Evolutionary conservation across 2,329 filamentous ascomycete species (phyloP), one percentile per base, ranked within the genome.

Genomic region (Phaeophleospora eucalypticola): DNA sequence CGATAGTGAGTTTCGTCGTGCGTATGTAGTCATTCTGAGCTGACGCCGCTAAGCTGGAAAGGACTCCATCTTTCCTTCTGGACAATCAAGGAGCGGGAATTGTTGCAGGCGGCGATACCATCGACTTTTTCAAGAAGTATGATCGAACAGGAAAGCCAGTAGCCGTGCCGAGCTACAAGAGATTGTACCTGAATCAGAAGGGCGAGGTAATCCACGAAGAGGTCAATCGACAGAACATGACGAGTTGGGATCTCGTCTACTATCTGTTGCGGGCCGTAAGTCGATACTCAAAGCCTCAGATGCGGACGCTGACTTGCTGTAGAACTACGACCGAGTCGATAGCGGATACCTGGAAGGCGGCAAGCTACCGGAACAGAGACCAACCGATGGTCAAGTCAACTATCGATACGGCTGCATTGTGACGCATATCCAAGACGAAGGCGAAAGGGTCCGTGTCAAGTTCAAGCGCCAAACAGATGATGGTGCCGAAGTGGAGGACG

Each of bases 61-160:
- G 73, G 12, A 71, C 69, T 40, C 61, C 67, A 1, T 61, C 58
- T 4, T 57, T 58, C 38, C 53, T 74, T n/a, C 59, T 75, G 2
- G 70, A 73, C 45, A 69, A 73, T 49, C 71, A 74, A 56, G 71
- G 71, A 3, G 72, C 72, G 2, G 71, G 72, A 2, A 72, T 75
- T 21, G 71, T 74, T 0, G 70, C 71, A 2, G 70, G 71, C 0
- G 70, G 70, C 20, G 67, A 74, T 45, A 68, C 68, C 0, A 65
- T 70, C 14, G 66, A 63, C 12, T 71, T 72, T 52, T 67, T 74
- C 54, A 53, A 67, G 43, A 59, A 62, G n/a, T 72, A 73, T 54
- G 69, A 71, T 46, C 63, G 65, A 16, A 69, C 65, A 43, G 58
- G 67, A 9, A 63, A 66, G 19, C 57, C 57, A 4, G 52, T 60